Conservation (phyloP, 257 asterid species). For the Solanum tacnaense region DNA sequence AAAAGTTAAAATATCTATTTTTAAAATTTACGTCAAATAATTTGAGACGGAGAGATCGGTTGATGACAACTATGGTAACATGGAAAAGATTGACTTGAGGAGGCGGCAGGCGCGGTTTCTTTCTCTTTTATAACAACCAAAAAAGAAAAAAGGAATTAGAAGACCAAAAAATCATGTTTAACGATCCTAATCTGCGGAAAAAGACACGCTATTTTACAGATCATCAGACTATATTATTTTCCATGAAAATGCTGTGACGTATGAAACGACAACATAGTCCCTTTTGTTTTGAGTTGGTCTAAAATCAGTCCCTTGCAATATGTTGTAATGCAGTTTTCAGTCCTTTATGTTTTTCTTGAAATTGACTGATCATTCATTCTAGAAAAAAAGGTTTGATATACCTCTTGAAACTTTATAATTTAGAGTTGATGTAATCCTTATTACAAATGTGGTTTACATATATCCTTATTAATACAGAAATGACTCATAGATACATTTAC, state of each 20-base stretch:
- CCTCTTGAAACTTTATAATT: not conserved
- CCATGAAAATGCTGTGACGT: not conserved
- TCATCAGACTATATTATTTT: not conserved
- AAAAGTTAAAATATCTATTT: too few relatives aligned
- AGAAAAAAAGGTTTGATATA: too few relatives aligned
- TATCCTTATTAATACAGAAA: too few relatives aligned
- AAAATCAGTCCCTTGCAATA: not conserved
- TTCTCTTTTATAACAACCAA: not conserved
- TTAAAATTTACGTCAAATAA: not conserved
- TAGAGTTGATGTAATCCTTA: not conserved
- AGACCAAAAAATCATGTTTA: not conserved
- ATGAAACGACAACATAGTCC: not conserved
- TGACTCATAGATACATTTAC: too few relatives aligned
- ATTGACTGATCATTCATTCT: too few relatives aligned
- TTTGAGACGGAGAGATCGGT: not conserved
- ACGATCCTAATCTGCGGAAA: not conserved
- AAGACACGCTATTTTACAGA: not conserved
- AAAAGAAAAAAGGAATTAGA: not conserved
- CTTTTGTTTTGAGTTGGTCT: not conserved
- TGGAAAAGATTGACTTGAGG: not conserved
- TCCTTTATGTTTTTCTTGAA: not conserved
- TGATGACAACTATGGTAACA: not conserved
- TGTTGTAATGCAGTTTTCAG: not conserved
- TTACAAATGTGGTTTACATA: rapidly evolving
- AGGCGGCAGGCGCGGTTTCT: not conserved